Percentiles rank a stretch among this genome's conserved stretches.
Conservation (phyloP, 768 basidiomycete genomes). For the Trametes punicea region DNA sequence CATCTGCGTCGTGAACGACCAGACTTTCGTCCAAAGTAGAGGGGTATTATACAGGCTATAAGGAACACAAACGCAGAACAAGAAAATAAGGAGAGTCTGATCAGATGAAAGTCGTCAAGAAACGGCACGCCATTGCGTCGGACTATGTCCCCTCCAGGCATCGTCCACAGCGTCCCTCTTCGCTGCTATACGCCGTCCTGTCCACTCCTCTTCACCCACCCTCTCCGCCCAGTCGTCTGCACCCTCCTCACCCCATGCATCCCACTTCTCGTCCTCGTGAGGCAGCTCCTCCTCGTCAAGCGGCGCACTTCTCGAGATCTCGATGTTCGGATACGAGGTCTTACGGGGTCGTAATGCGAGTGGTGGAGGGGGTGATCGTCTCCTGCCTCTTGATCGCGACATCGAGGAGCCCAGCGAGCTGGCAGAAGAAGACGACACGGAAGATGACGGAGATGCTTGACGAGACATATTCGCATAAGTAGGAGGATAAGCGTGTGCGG, state of each 20-base stretch:
- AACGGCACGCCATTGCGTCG: neutral
- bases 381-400: constrained; percentile 19
- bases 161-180: constrained; percentile 34
- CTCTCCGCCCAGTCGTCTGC: constrained; percentile 51
- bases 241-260: constrained; percentile 39
- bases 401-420: constrained; percentile 31
- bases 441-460: constrained; percentile 34
- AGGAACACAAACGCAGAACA: neutral
- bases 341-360: constrained; percentile 22
- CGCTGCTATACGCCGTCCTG: constrained; percentile 37
- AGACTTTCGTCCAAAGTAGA: neutral
- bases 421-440: constrained; percentile 32
- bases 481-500: constrained; percentile 62
- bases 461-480: constrained; percentile 37
- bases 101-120: neutral
- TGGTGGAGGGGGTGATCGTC: constrained; percentile 26
- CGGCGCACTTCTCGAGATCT: constrained; percentile 4
- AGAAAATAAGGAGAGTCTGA: neutral
- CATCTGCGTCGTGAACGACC: too few relatives aligned
- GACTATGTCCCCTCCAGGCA: constrained; percentile 27
- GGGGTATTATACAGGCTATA: constrained; percentile 1
- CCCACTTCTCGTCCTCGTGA: constrained; percentile 35
- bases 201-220: constrained; percentile 48
- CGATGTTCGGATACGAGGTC: constrained; percentile 9
- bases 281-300: constrained; percentile 14